Base-by-base conservation (phyloP, 805 yeast species). In the Metschnikowia cerradonensis region DNA sequence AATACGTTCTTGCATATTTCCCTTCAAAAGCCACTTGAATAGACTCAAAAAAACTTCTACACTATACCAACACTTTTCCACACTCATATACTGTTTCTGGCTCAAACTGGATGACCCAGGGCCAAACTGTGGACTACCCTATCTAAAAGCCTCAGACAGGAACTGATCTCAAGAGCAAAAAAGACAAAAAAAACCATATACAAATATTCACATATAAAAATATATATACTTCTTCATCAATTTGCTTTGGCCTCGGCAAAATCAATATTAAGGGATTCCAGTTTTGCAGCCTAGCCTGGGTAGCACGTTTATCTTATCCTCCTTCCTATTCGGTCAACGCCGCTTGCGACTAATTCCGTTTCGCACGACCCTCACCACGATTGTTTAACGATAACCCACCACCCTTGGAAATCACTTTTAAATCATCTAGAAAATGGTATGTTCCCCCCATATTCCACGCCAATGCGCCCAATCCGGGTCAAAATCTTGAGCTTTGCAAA, bases 311-410 rank as follows among this genome's bases (percentile, higher is more conserved):
- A 42, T 42, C 45, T 42, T 32, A 41, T 42, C 45, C 45, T n/a
- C 45, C 22, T 42, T 44, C 40, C 51, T 45, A 43, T 45, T 49
- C 49, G 49, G 51, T 46, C 41, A 49, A 40, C 45, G 50, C 52
- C 49, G 50, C 45, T 30, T 35, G 52, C 49, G 41, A 30, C 30
- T 23, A 23, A 30, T 46, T 31, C 38, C 45, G 45, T 30, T 31
- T 22, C 48, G 48, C 48, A 45, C 48, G 48, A 37, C 48, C 48
- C 48, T 45, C 48, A 37, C 48, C 41, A 34, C 32, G 41, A 45
- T 37, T 36, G 36, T 45, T 45, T 37, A 37, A 45, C 48, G 44
- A 31, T 39, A 33, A 45, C 35, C 45, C 30, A 34, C 45, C 30
- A 34, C 41, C 35, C 48, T 47, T 20, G 39, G 35, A 26, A 22